A percentile compares a stretch with the other conserved stretches of the same genome.
Evolutionary conservation across 1,284 basidiomycete species (phyloP).

Genomic region (Apiotrichum mycotoxinovorans): DNA sequence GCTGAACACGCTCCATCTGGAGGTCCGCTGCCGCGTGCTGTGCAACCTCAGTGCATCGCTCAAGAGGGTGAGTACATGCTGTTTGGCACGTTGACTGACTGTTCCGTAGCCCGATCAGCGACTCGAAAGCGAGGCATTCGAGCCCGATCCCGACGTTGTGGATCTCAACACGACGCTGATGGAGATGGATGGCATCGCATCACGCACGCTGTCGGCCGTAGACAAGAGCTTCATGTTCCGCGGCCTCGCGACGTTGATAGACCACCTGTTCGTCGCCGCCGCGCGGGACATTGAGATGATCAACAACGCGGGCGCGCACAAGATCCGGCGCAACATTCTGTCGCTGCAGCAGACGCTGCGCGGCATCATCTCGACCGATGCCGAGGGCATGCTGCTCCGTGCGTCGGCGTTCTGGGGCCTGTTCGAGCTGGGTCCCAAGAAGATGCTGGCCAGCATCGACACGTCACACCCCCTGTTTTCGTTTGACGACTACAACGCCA

Average conservation of each 20-base stretch:
- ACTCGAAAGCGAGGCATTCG: conserved; percentile 73
- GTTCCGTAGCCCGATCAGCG: conserved; percentile 75
- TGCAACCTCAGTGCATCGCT: conserved; percentile 77
- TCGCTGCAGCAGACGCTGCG: conserved; percentile 91
- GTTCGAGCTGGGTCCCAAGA: conserved; percentile 65
- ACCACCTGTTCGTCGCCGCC: conserved; percentile 72
- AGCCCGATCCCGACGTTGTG: conserved; percentile 85
- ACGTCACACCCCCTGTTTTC: conserved; percentile 60
- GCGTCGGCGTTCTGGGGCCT: conserved; percentile 78
- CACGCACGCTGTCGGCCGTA: conserved; percentile 59
- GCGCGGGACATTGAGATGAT: conserved; percentile 68
- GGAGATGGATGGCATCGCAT: conserved; percentile 69
- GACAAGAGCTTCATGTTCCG: conserved; percentile 80
- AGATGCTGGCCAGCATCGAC: conserved; percentile 68
- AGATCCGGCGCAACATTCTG: conserved; percentile 84
- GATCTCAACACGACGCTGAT: conserved; percentile 81
- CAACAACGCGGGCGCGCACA: conserved; percentile 76
- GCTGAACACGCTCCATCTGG: conserved; percentile 81
- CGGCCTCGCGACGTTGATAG: conserved; percentile 82
- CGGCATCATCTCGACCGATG: conserved; percentile 59
- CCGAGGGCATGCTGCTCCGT: conserved; percentile 66
- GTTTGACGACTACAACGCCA: conserved; percentile 86
- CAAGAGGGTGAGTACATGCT: conserved; percentile 57
- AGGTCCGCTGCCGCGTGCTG: conserved; percentile 79
- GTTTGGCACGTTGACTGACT: neutral